Evolutionary conservation across 768 basidiomycete species (phyloP).

Genomic region (Podaxis sp.): DNA sequence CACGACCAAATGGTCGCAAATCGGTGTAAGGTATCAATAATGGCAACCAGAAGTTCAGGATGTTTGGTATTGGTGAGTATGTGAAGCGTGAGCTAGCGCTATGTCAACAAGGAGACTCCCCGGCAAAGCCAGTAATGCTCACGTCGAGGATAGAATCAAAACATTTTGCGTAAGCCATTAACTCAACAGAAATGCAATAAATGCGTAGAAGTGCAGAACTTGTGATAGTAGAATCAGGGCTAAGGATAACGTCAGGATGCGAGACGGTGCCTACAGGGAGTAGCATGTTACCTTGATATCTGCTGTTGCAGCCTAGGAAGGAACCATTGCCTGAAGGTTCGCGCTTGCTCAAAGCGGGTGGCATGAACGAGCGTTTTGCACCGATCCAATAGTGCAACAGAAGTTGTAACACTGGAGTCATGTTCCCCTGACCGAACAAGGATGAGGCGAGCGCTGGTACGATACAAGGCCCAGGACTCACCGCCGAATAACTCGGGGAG

Average conservation of each 20-base stretch:
- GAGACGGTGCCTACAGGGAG: neutral
- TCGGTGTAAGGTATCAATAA: slow-evolving; percentile 70
- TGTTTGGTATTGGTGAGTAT: slow-evolving; percentile 50
- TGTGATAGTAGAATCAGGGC: slow-evolving; percentile 23
- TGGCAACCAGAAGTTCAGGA: slow-evolving; percentile 49
- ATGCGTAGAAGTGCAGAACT: slow-evolving; percentile 40
- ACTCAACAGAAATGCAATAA: slow-evolving; percentile 53
- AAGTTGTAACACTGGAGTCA: slow-evolving; percentile 21
- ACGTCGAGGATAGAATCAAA: slow-evolving; percentile 72
- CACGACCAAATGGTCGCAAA: slow-evolving; percentile 74
- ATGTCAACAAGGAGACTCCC: slow-evolving; percentile 9
- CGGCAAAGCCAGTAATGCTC: slow-evolving; percentile 16
- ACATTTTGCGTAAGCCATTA: slow-evolving; percentile 59
- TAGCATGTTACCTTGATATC: slow-evolving; percentile 39
- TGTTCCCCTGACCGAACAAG: slow-evolving; percentile 1
- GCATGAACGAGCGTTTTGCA: slow-evolving; percentile 49
- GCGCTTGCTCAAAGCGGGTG: slow-evolving; percentile 71
- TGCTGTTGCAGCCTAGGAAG: slow-evolving; percentile 61
- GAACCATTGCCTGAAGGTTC: slow-evolving; percentile 68
- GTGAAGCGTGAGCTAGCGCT: slow-evolving; percentile 43
- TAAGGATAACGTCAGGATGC: neutral
- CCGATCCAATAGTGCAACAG: slow-evolving; percentile 30
- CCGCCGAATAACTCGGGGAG: slow-evolving; percentile 70
- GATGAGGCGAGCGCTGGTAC: neutral
- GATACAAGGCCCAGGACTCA: slow-evolving; percentile 15